Conservation (phyloP, 371 early-diverging fungal species). For the Neoconidiobolus thromboides region DNA sequence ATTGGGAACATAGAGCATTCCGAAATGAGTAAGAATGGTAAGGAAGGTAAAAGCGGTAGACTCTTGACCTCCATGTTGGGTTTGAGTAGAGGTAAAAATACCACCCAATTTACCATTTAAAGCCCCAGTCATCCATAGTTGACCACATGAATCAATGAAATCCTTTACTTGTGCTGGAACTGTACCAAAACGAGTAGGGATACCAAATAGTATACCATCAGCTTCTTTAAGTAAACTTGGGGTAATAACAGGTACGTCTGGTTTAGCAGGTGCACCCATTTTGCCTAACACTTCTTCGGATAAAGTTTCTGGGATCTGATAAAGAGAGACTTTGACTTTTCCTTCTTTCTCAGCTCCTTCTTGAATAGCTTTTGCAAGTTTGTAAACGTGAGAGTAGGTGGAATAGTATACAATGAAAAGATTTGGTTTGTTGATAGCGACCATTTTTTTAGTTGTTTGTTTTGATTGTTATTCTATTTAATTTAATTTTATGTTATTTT, state of each 20-base stretch:
- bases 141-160: constrained; percentile 49
- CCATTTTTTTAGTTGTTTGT: constrained; percentile 9
- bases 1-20: constrained; percentile 57
- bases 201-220: constrained; percentile 64
- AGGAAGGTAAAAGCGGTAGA: constrained; percentile 46
- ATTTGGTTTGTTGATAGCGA: neutral
- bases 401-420: constrained; percentile 1
- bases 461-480: no score
- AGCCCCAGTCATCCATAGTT: constrained; percentile 41
- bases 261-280: constrained; percentile 46
- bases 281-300: constrained; percentile 38
- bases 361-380: constrained; percentile 21
- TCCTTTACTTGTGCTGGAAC: constrained; percentile 58
- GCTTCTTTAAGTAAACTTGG: constrained; percentile 32
- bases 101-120: constrained; percentile 53
- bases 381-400: constrained; percentile 1
- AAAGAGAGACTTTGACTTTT: constrained; percentile 25
- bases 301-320: constrained; percentile 39
- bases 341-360: constrained; percentile 23
- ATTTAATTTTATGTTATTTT: no score
- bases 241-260: constrained; percentile 35
- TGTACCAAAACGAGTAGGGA: constrained; percentile 56
- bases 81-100: constrained; percentile 47
- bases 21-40: constrained; percentile 56
- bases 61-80: constrained; percentile 64